phyloP scores from a whole-genome alignment of 176 grass and related monocot genomes.

The Oryza australiensis region DNA sequence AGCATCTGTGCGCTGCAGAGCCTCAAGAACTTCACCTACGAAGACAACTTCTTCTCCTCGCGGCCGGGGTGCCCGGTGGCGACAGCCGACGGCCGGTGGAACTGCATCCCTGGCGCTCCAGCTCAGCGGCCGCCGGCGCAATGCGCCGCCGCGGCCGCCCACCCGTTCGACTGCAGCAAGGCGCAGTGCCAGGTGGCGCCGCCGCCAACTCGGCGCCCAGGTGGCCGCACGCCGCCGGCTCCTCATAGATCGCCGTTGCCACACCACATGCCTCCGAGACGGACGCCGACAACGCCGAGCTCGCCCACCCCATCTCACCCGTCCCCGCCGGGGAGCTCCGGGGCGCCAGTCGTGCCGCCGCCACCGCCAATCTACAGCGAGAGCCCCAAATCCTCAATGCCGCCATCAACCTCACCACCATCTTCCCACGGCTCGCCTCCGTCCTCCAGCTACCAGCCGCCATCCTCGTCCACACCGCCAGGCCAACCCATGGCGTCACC shows the following conservation, averaged over 20 bases:
- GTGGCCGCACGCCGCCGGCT: neutral
- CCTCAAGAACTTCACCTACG: conserved; percentile 56
- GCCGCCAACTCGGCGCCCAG: neutral
- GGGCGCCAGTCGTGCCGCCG: neutral
- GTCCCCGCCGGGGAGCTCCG: neutral
- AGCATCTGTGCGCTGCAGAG: conserved; percentile 23
- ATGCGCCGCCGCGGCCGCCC: conserved; percentile 18
- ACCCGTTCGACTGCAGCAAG: conserved; percentile 48
- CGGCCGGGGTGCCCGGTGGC: neutral
- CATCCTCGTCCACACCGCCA: conserved; percentile 20
- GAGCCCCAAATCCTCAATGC: conserved; percentile 33
- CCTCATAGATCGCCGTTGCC: neutral
- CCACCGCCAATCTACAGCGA: conserved; percentile 26
- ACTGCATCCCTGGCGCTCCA: conserved; percentile 45
- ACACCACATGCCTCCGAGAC: neutral
- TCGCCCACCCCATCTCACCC: conserved; percentile 16
- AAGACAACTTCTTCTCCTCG: conserved; percentile 47
- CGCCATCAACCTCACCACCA: conserved; percentile 25
- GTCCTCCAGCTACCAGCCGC: conserved; percentile 26
- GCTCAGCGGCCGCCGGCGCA: conserved; percentile 41
- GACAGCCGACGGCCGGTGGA: conserved; percentile 39
- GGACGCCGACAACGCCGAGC: neutral
- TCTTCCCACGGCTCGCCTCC: conserved; percentile 9
- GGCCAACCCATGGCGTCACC: conserved; percentile 32
- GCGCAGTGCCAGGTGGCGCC: conserved; percentile 32